Conservation (phyloP, 495 filamentous ascomycete species). For the Podospora australis region DNA sequence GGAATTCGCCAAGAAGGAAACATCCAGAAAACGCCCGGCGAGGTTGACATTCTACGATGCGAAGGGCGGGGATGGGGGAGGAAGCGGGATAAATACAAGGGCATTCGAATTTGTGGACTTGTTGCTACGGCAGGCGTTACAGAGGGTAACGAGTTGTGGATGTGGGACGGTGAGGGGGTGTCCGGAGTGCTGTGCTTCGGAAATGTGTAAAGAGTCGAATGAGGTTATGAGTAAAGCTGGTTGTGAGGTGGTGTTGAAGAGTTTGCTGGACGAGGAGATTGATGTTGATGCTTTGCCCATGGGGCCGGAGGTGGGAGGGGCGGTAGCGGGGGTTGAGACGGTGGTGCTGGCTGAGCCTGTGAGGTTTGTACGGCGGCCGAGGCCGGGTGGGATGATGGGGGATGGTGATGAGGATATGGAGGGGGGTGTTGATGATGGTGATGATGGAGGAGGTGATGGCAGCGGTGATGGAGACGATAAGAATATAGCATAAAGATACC, state of each 20-base stretch:
- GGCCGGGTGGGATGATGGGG: not conserved
- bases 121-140: constrained; percentile 69
- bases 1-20: constrained; percentile 59
- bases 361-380: not conserved
- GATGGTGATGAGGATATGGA: not conserved
- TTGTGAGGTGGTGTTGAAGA: constrained; percentile 68
- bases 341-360: constrained; percentile 67
- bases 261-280: constrained; percentile 67
- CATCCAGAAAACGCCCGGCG: constrained; percentile 72
- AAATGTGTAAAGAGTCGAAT: constrained; percentile 82
- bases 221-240: constrained; percentile 92
- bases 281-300: constrained; percentile 73
- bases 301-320: constrained; percentile 62
- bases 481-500: not conserved
- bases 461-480: not conserved
- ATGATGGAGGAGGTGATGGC: not conserved
- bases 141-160: constrained; percentile 59
- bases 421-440: not conserved
- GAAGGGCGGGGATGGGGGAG: constrained; percentile 77
- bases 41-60: constrained; percentile 92
- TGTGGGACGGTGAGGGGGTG: constrained; percentile 65
- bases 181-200: constrained; percentile 78
- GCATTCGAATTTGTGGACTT: constrained; percentile 88
- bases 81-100: constrained; percentile 80
- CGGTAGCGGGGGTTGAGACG: constrained; percentile 69